Evolutionary conservation across 129 eudicot species (phyloP).

Genomic region (Kitagawia praeruptora): DNA sequence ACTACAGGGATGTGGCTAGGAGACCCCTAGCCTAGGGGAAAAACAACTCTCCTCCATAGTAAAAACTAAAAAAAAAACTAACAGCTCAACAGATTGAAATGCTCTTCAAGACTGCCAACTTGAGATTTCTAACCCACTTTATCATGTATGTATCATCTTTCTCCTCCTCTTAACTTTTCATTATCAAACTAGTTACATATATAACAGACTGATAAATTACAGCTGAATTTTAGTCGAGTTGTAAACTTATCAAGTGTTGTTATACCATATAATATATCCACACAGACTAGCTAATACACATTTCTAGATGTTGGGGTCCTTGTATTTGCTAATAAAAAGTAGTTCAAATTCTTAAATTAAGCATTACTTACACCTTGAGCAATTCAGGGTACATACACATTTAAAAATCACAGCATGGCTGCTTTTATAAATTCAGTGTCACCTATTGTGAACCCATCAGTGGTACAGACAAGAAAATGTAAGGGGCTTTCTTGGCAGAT

Average conservation of each 20-base stretch:
- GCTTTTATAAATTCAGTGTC: constrained; percentile 46
- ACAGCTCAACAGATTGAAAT: background rate
- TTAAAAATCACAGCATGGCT: constrained; percentile 29
- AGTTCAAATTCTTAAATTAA: background rate
- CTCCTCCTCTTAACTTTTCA: background rate
- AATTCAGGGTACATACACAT: background rate
- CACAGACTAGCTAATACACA: background rate
- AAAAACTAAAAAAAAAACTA: too few relatives aligned
- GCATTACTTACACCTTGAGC: background rate
- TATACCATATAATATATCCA: background rate
- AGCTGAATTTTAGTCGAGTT: background rate
- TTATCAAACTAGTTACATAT: background rate
- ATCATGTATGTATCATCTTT: background rate
- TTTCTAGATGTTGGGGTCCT: background rate
- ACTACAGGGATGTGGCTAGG: too few relatives aligned
- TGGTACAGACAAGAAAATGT: constrained; percentile 23
- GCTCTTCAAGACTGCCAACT: background rate
- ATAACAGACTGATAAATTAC: background rate
- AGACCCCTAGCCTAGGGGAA: too few relatives aligned
- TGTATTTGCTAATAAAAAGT: background rate
- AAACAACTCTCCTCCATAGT: background rate
- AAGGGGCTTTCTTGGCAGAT: constrained; percentile 25
- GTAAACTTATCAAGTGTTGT: background rate
- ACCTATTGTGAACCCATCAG: constrained; percentile 39
- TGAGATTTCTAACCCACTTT: background rate